Percentiles rank a stretch among this genome's conserved stretches.
Conservation (phyloP, 2,329 filamentous ascomycete genomes). For the Phyllosticta capitalensis region DNA sequence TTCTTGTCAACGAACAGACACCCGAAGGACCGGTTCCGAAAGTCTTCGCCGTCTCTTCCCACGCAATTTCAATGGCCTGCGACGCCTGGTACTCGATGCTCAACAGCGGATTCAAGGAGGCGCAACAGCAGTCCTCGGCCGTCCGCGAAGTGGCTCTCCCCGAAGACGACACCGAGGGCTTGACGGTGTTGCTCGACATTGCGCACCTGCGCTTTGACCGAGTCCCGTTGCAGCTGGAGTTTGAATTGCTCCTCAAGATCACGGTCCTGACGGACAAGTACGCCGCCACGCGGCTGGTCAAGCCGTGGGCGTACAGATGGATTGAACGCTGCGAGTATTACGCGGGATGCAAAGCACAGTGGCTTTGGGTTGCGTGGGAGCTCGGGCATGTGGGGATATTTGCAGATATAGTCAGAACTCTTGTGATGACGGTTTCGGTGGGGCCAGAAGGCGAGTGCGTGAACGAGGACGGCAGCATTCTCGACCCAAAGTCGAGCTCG, state of each 20-base stretch:
- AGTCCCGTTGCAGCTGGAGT: neutral
- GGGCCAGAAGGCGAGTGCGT: neutral
- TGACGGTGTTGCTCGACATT: neutral
- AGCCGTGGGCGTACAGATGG: constrained; percentile 3
- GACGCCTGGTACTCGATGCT: constrained; percentile 18
- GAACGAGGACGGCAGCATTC: neutral
- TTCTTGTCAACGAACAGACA: neutral
- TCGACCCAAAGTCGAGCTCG: neutral
- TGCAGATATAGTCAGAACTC: neutral
- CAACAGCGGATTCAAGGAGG: constrained; percentile 5
- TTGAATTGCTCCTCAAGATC: neutral
- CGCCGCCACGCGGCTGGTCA: neutral
- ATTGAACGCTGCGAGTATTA: neutral
- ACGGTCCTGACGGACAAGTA: constrained; percentile 11
- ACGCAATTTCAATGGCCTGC: constrained; percentile 14
- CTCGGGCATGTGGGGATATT: neutral
- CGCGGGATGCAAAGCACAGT: neutral
- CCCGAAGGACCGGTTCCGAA: neutral
- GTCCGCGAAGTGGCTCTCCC: neutral
- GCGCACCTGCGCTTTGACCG: constrained; percentile 4
- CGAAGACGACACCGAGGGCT: constrained; percentile 1
- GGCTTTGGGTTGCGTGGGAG: constrained; percentile 5
- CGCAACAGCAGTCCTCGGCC: no score
- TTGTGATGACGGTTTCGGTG: neutral
- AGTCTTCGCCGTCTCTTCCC: constrained; percentile 13